A percentile compares a stretch with the other conserved stretches of the same genome.
These are phyloP conservation scores for Erodium maritimum DNA, from an alignment of 345 rosid species.

Conservation along the genomic window DNA sequence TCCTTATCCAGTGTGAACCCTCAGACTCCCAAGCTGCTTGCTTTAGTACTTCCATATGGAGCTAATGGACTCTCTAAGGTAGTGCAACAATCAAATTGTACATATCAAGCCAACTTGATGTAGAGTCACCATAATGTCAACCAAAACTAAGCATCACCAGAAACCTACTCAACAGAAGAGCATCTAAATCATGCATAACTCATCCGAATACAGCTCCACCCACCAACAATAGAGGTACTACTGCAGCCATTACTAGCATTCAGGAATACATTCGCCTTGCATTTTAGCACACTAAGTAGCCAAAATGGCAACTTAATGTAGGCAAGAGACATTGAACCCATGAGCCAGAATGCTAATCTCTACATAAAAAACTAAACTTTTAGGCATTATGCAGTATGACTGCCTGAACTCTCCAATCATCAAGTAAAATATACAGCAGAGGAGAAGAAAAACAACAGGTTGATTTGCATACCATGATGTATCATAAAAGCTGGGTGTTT, in stretches of 20 bases:
- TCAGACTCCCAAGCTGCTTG: not conserved
- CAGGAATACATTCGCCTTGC: too few relatives aligned
- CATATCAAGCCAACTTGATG: not conserved
- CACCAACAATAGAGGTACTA: not conserved
- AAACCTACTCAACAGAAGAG: not conserved
- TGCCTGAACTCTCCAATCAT: not conserved
- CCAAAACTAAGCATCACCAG: not conserved
- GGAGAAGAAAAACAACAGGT: not conserved
- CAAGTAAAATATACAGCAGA: not conserved
- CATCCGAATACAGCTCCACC: not conserved
- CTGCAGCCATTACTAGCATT: not conserved
- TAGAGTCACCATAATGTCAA: not conserved
- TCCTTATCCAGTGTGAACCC: not conserved
- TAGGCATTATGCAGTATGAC: not conserved
- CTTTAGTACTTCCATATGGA: not conserved
- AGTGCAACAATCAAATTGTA: not conserved
- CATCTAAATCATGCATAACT: not conserved
- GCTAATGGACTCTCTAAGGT: not conserved
- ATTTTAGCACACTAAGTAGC: too few relatives aligned
- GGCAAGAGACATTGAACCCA: too few relatives aligned
- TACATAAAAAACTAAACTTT: not conserved
- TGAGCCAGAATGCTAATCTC: too few relatives aligned
- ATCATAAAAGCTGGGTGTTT: slow-evolving; percentile 8
- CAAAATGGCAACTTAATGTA: too few relatives aligned
- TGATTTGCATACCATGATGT: not conserved